These are phyloP conservation scores for Dryadomyces quercus-mongolicae DNA, from an alignment of 2,329 filamentous ascomycete species.

Conservation along the genomic window DNA sequence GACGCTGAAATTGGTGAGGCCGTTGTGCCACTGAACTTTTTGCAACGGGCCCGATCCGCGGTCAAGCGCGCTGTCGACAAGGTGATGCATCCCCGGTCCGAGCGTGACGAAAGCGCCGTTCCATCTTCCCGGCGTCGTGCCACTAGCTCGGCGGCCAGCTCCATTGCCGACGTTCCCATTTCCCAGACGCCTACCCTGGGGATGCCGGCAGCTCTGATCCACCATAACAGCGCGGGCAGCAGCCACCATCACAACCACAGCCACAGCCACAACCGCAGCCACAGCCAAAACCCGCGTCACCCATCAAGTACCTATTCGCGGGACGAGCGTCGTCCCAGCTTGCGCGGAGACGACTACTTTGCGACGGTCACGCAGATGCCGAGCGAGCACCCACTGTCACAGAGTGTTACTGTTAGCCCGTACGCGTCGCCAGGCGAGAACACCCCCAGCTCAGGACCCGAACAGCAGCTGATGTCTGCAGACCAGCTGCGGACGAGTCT, in stretches of 20 bases:
- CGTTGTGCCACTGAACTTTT: slow-evolving; percentile 76
- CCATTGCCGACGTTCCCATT: slow-evolving; percentile 40
- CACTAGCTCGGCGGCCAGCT: slow-evolving; percentile 53
- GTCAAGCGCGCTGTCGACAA: slow-evolving; percentile 57
- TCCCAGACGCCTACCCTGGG: slow-evolving; percentile 10
- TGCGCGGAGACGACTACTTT: slow-evolving; percentile 45
- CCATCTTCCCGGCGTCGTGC: slow-evolving; percentile 40
- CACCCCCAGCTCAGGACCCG: slow-evolving; percentile 10
- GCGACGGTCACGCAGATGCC: slow-evolving; percentile 30
- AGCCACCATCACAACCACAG: not conserved
- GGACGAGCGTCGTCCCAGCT: slow-evolving; percentile 39
- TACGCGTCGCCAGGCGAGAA: slow-evolving; percentile 28
- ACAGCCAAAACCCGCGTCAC: slow-evolving; percentile 7
- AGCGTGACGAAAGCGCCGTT: slow-evolving; percentile 38
- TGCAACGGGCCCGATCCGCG: slow-evolving; percentile 73
- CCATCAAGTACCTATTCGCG: slow-evolving; percentile 20
- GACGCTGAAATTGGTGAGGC: slow-evolving; percentile 81
- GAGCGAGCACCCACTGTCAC: slow-evolving; percentile 60
- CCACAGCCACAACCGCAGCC: slow-evolving; percentile 4
- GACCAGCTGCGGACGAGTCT: slow-evolving; percentile 1
- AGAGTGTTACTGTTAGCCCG: slow-evolving; percentile 61
- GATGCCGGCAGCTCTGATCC: slow-evolving; percentile 14
- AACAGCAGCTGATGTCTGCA: slow-evolving; percentile 11
- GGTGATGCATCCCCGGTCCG: slow-evolving; percentile 48
- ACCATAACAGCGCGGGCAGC: slow-evolving; percentile 3